Evolutionary conservation across 2,329 filamentous ascomycete species (phyloP).

Genomic region (Penicillium corylophilum): DNA sequence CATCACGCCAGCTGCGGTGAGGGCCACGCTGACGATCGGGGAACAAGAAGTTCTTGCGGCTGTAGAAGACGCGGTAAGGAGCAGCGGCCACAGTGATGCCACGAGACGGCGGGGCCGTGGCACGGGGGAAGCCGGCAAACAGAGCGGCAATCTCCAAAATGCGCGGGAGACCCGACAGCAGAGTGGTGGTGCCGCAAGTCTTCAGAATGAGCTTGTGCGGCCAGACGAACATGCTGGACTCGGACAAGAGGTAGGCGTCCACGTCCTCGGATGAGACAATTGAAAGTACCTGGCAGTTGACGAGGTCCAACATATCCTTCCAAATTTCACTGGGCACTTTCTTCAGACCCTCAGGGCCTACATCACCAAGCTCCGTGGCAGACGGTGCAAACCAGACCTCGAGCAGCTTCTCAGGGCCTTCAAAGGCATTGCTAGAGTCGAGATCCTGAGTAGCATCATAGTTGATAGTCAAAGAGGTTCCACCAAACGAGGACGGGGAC

Average conservation of each 20-base stretch:
- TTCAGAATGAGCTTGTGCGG: slow-evolving; percentile 99
- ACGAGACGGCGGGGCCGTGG: slow-evolving; percentile 64
- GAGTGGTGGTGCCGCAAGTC: slow-evolving; percentile 94
- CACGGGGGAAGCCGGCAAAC: slow-evolving; percentile 84
- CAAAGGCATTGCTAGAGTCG: slow-evolving; percentile 94
- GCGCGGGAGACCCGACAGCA: slow-evolving; percentile 83
- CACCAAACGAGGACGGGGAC: slow-evolving; percentile 73
- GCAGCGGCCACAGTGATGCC: slow-evolving; percentile 75
- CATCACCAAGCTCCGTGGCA: slow-evolving; percentile 65
- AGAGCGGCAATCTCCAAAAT: slow-evolving; percentile 88
- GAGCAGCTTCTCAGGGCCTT: slow-evolving; percentile 95
- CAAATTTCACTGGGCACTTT: slow-evolving; percentile 78
- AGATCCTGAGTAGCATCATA: slow-evolving; percentile 88
- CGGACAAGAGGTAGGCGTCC: slow-evolving; percentile 93
- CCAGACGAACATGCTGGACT: slow-evolving; percentile 99
- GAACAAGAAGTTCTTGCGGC: slow-evolving; percentile 96
- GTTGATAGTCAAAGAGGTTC: slow-evolving; percentile 92
- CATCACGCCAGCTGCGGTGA: slow-evolving; percentile 95
- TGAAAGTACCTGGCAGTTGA: slow-evolving; percentile 97
- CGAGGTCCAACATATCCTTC: slow-evolving; percentile 96
- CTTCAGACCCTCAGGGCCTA: slow-evolving; percentile 77
- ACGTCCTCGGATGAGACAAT: slow-evolving; percentile 90
- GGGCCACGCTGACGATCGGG: slow-evolving; percentile 91
- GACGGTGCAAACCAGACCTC: slow-evolving; percentile 97
- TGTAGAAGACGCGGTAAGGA: slow-evolving; percentile 96